Base-by-base conservation (phyloP, 495 filamentous ascomycete genomes). In the Bacidia rubella region DNA sequence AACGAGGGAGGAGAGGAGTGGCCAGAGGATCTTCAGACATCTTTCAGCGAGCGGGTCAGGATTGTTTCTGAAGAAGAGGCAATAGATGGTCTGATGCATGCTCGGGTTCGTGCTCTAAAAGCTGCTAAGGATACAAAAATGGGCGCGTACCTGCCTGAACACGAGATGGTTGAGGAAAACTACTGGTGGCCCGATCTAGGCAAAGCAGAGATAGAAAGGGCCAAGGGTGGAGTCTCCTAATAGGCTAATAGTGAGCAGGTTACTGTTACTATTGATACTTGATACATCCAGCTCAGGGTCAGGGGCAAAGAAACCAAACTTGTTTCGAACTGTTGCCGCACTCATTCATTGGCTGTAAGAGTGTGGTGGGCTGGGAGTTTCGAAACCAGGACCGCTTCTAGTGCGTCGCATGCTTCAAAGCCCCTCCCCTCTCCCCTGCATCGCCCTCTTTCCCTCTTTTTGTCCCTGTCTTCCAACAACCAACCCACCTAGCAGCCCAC, bases 151-250 rank as follows among this genome's bases (percentile, higher is more conserved):
- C 46, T 58, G 5, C 25, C 56, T 4, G 53, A 55, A 20, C 32
- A 45, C 3, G 49, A 53, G 10, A 56, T 59, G 48, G 26, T 64
- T 0, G 64, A 67, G 49, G 70, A 75, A 19, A 70, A 75, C 46
- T 62, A 68, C 48, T 75, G 72, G 73, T 74, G 68, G 65, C 72
- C 69, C 0, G 39, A 50, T 25, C 21, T 56, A n/a, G 57, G 52
- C 12, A 49, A 56, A 26, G 54, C 56, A 3, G 54, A 55, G 27
- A 52, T 59, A 24, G 21, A 25, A 1, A 44, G 23, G 40, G 35
- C 40, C 21, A 15, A n/a, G 5, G 40, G 19, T n/a, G n/a, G n/a
- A n/a, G n/a, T n/a, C n/a, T n/a, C n/a, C n/a, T n/a, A n/a, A n/a
- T n/a, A n/a, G n/a, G n/a, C n/a, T n/a, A n/a, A 11, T n/a, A 11